Base-by-base conservation (phyloP, 2,329 filamentous ascomycete species). In the Leptosphaerulina australis region DNA sequence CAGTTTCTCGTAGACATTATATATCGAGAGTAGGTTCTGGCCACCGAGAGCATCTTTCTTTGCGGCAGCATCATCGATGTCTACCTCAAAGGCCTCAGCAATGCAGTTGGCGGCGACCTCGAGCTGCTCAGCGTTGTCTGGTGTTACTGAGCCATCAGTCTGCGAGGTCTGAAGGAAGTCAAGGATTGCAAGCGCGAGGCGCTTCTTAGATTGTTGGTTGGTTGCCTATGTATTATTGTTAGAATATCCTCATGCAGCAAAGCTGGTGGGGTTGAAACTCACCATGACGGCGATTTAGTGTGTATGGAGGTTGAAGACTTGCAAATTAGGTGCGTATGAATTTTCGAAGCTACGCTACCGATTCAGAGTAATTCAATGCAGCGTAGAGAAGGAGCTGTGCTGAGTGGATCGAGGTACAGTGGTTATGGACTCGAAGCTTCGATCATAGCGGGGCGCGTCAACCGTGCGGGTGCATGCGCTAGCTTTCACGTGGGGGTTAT, bases 41-140 rank as follows among this genome's bases (percentile, higher is more conserved):
- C 86, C 83, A 68, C 91, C 92, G 60, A 96, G 80, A 62, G 92
- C 91, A 62, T 89, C 84, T 60, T 84, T 79, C 64, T 93, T 79
- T 64, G 90, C 87, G 46, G 82, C 79, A 67, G 85, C 80, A 76
- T 96, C 87, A 56, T 81, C 77, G n/a, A 90, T 84, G 76, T 97
- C 91, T 67, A 99, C 88, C 75, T 95, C 91, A 84, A 97, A 99
- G 63, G 88, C 88, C 73, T 97, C 93, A 62, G 88, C 84, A 74
- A 99, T 97, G 78, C 93, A 97, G 77, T 92, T 92, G 71, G 89
- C 83, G 60, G 94, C 94, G 43, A 99, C 88, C 71, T 99, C 94
- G 73, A 99, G 89, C 58, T 88, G 93, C 70, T 99, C 94, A 63
- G 87, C 85, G 74, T 99, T 93, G 66, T 97, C 94, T 65, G 88